Percentiles rank a stretch among this genome's conserved stretches.
phyloP scores from a whole-genome alignment of 192 early-diverging fungal genomes.

The Coemansia sp. region DNA sequence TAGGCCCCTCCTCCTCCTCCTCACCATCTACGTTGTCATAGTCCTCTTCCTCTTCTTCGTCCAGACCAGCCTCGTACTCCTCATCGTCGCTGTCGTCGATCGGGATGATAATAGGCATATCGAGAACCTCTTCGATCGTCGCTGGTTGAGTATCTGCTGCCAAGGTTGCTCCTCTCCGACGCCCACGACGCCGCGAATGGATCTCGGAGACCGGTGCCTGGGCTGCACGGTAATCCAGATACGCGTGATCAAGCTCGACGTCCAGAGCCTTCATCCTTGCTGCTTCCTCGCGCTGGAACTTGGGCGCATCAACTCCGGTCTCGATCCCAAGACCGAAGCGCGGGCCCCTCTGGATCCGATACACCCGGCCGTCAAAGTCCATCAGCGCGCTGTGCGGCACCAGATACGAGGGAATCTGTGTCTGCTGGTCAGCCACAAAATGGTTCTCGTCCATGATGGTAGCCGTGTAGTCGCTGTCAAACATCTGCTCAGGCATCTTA shows the following conservation, averaged over 20 bases:
- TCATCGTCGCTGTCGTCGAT: constrained; percentile 62
- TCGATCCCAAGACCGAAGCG: constrained; percentile 63
- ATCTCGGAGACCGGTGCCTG: constrained; percentile 32
- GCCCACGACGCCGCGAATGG: constrained; percentile 21
- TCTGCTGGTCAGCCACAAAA: constrained; percentile 70
- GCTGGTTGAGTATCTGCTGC: neutral
- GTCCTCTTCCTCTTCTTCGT: constrained; percentile 58
- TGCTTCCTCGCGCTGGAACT: constrained; percentile 57
- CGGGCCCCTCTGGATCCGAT: constrained; percentile 60
- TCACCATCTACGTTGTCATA: constrained; percentile 41
- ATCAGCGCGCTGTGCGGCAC: constrained; percentile 61
- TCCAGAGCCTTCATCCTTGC: constrained; percentile 45
- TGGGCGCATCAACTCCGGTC: constrained; percentile 39
- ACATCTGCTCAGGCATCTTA: constrained; percentile 72
- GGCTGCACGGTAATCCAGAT: constrained; percentile 41
- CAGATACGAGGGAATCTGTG: constrained; percentile 69
- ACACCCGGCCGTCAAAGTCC: constrained; percentile 68
- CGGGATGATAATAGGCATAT: constrained; percentile 51
- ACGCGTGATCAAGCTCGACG: constrained; percentile 56
- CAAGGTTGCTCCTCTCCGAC: neutral
- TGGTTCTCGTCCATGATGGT: constrained; percentile 65
- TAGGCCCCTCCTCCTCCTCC: constrained; percentile 11
- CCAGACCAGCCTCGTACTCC: constrained; percentile 56
- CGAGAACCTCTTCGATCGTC: constrained; percentile 21
- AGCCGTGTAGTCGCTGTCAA: constrained; percentile 71